Evolutionary conservation across 2,329 filamentous ascomycete species (phyloP), one percentile per base, ranked within the genome.

Genomic region (Peltaster fructicola): DNA sequence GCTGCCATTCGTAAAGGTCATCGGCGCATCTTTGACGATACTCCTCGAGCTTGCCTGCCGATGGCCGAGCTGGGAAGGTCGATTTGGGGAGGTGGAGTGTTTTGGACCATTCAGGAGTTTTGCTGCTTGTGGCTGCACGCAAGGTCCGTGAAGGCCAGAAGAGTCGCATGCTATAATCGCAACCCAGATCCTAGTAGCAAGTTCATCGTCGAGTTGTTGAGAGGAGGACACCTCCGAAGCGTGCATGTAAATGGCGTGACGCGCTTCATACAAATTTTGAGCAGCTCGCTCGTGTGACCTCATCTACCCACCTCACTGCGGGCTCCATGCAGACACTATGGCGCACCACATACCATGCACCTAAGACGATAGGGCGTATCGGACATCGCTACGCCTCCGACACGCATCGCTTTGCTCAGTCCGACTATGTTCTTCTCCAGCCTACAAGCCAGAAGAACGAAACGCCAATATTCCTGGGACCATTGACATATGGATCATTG

Each of bases 1-100:
- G 60, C 58, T 98, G 88, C 84, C 84, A 93, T 43, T 67, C 57
- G 56, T 95, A 98, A 8, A 93, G 64, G 25, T 84, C 73, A 56
- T 92, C 79, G 51, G 81, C 74, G 52, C 76, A 88, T 66, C 68
- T 63, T 44, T 68, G 63, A 22, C 91, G 65, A 52, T 88, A 73
- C 34, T 56, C 49, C 8, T 58, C 53, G 26, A 62, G 57, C 14
- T 59, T 47, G 14, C 39, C 37, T 4, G 37, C 22, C 32, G 45
- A 33, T 4, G 58, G 54, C 14, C 59, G 55, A 3, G 57, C 50
- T 15, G 59, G 59, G 30, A 63, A 60, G 14, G 40, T 43, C n/a
- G 58, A 60, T 41, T 51, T 53, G 3, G 59, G 59, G 8, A 63
- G 51, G 17, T 54, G 50, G 25, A 63, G 51, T 9, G 58, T 60